Base-by-base conservation (phyloP, 768 basidiomycete species). In the Agrocybe chaxingu region DNA sequence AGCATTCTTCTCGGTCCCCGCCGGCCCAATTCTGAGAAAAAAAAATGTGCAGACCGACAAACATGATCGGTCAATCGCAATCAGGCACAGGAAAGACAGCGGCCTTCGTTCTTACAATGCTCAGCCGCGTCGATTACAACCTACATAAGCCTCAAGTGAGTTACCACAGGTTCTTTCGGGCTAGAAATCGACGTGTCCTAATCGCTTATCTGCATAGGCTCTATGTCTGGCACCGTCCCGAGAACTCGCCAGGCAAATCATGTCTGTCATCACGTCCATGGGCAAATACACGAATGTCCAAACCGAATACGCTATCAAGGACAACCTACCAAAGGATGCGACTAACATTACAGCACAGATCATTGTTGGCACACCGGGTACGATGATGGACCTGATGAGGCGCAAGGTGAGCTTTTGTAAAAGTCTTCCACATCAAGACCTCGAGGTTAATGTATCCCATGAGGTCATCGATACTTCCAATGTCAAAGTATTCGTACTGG, bases 11-110 rank as follows among this genome's bases (percentile, higher is more conserved):
- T 8, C 36, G 10, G 13, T 18, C 11, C 10, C 7, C 33, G 38
- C 10, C 13, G 29, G 24, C 10, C 5, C 35, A 5, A 12, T 16
- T 13, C 16, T 16, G 36, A 6, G 13, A 11, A 19, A 7, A 10
- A 19, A 2, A 34, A 42, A 9, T 5, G 30, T 55, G n/a, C 63
- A 99, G 96, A n/a, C 89, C 96, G 8, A 87, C 85, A 46, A 98
- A 98, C 70, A 95, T 98, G 88, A 98, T 98, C 64, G 97, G 94
- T 12, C 97, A 99, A 72, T 98, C 95, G 45, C 97, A 99, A 63
- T 98, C 97, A 32, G 97, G 97, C 35, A 99, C 97, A 7, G 97
- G 97, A 43, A 99, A 99, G 74, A 98, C 97, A 2, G 97, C 97
- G 3, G 97, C 97, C 8, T 99, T 99, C 66, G 92, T 94, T 9